Conservation (phyloP, 139 green algal genomes). For the Micractinium sp. region DNA sequence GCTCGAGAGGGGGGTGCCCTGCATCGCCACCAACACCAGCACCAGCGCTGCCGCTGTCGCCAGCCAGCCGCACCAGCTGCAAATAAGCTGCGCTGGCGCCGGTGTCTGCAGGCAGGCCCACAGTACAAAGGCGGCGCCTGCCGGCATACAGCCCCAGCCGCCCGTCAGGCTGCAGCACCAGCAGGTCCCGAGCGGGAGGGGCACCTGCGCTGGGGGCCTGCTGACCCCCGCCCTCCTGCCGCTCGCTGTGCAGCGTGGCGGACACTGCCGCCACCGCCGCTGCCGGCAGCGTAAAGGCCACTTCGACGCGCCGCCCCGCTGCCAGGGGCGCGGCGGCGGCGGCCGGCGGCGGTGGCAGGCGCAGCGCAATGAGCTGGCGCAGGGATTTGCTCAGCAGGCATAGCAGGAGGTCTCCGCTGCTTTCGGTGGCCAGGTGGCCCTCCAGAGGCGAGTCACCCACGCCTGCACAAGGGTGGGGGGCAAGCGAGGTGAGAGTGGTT, state of each 20-base stretch:
- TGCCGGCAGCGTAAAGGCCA: constrained; percentile 56
- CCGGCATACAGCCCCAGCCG: constrained; percentile 58
- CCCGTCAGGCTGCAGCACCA: constrained; percentile 58
- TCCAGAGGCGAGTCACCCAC: not conserved
- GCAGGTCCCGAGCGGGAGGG: constrained; percentile 50
- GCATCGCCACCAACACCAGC: not conserved
- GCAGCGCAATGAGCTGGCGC: constrained; percentile 31
- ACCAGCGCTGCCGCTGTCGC: not conserved
- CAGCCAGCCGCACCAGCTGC: constrained; percentile 5
- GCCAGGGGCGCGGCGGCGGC: not conserved
- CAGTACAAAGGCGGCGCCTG: constrained; percentile 28
- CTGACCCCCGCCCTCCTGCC: not conserved
- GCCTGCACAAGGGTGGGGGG: not conserved
- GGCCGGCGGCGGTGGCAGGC: constrained; percentile 11
- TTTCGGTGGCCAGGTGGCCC: constrained; percentile 52
- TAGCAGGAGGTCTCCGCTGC: constrained; percentile 51
- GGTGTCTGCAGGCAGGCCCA: not conserved
- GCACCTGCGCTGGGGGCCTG: not conserved
- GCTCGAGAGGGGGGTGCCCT: not conserved
- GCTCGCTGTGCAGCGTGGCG: constrained; percentile 30
- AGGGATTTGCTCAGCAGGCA: constrained; percentile 44
- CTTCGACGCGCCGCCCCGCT: constrained; percentile 19
- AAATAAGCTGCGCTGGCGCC: not conserved
- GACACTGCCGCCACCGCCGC: constrained; percentile 50
- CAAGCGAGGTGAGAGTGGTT: too few relatives aligned